Conservation (phyloP, 2,329 filamentous ascomycete species). For the Arthrobotrys sinensis region DNA sequence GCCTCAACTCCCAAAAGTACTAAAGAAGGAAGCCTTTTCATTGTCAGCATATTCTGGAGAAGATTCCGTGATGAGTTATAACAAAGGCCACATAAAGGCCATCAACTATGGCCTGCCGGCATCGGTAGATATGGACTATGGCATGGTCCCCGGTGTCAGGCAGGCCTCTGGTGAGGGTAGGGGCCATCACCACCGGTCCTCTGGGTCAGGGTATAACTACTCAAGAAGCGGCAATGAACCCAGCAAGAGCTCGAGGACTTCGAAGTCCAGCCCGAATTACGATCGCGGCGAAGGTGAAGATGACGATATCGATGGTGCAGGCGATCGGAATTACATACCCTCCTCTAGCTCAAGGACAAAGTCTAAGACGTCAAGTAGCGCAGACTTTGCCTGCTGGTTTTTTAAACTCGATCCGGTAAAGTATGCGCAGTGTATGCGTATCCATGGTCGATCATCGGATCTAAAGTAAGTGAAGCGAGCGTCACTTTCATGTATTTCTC, state of each 20-base stretch:
- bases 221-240: conserved; percentile 14
- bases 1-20: neutral
- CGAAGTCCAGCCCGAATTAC: neutral
- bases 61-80: neutral
- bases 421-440: conserved; percentile 55
- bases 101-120: conserved; percentile 32
- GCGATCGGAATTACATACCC: conserved; percentile 44
- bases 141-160: conserved; percentile 20
- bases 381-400: conserved; percentile 57
- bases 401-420: conserved; percentile 56
- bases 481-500: neutral
- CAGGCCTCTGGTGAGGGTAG: conserved; percentile 25
- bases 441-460: conserved; percentile 56
- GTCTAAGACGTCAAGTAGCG: conserved; percentile 1
- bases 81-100: neutral
- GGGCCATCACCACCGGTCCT: conserved; percentile 1
- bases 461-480: conserved; percentile 32
- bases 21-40: conserved; percentile 1
- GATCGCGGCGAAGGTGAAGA: conserved; percentile 41
- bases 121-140: conserved; percentile 21
- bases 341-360: conserved; percentile 35
- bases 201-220: conserved; percentile 4
- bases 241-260: conserved; percentile 10
- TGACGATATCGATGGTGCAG: neutral
- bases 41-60: conserved; percentile 11